A percentile compares a stretch with the other conserved stretches of the same genome.
Evolutionary conservation across 306 rosid genomes (phyloP).

Genomic region (Cicer bijugum): DNA sequence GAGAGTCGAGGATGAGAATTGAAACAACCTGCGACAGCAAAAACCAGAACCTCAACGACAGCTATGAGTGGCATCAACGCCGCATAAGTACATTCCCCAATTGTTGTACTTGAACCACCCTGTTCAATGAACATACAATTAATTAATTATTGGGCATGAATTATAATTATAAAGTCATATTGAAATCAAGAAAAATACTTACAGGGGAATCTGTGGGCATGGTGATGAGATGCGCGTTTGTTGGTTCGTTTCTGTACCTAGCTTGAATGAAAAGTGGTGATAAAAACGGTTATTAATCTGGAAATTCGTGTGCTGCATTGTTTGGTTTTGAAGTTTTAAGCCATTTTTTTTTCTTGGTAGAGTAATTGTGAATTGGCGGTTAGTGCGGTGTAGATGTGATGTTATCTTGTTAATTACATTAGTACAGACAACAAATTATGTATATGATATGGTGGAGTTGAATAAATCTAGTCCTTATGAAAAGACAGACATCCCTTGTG

Average conservation of each 20-base stretch:
- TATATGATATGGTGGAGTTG: no score
- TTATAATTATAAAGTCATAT: not conserved
- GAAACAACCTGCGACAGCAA: slow-evolving; percentile 59
- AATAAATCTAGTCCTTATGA: no score
- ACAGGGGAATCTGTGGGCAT: not conserved
- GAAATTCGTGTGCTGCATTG: not conserved
- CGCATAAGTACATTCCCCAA: slow-evolving; percentile 55
- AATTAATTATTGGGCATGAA: not conserved
- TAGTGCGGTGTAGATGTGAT: no score
- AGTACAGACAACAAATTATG: no score
- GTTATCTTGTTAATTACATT: no score
- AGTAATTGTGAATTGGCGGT: no score
- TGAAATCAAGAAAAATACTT: not conserved
- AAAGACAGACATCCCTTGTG: no score
- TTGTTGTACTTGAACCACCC: slow-evolving; percentile 50
- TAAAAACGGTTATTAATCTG: not conserved
- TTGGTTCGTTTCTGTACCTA: not conserved
- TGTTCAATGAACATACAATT: slow-evolving; percentile 31
- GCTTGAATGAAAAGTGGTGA: not conserved
- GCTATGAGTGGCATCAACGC: slow-evolving; percentile 60
- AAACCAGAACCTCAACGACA: slow-evolving; percentile 51
- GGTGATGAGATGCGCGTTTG: not conserved
- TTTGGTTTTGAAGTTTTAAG: not conserved
- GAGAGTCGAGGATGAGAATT: slow-evolving; percentile 12
- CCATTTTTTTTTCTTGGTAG: no score